Conservation (phyloP, 2,329 filamentous ascomycete species). For the Ascochyta viciae-villosae region DNA sequence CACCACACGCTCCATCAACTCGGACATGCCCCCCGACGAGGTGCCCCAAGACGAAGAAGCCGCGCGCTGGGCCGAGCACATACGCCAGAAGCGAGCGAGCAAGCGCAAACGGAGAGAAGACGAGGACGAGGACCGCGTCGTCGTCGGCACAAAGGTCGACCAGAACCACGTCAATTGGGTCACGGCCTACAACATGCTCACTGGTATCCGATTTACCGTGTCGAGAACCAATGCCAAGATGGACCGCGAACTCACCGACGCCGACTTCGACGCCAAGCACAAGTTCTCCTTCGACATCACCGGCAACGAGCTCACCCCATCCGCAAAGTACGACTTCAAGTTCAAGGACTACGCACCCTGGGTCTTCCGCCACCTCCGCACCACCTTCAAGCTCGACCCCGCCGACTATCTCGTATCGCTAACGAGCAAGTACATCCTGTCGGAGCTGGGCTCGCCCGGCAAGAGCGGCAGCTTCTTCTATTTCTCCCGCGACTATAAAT, state of each 20-base stretch:
- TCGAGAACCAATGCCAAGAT: constrained; percentile 97
- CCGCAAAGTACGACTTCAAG: constrained; percentile 99
- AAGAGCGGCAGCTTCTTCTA: constrained; percentile 99
- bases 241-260: constrained; percentile 85
- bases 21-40: constrained; percentile 84
- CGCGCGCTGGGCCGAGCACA: constrained; percentile 88
- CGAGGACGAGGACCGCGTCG: constrained; percentile 86
- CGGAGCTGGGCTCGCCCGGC: constrained; percentile 93
- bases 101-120: constrained; percentile 85
- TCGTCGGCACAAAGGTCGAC: constrained; percentile 97
- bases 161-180: constrained; percentile 97
- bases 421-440: constrained; percentile 98
- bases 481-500: constrained; percentile 99
- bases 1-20: constrained; percentile 83
- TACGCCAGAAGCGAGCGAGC: constrained; percentile 88
- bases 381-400: constrained; percentile 88
- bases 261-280: constrained; percentile 91
- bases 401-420: constrained; percentile 98
- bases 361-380: constrained; percentile 93
- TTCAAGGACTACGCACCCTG: constrained; percentile 99
- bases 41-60: constrained; percentile 88
- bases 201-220: constrained; percentile 95
- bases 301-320: constrained; percentile 95
- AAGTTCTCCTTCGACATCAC: constrained; percentile 99
- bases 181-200: constrained; percentile 99